Base-by-base conservation (phyloP, 140 eudicot genomes). In the Erigeron philadelphicus region DNA sequence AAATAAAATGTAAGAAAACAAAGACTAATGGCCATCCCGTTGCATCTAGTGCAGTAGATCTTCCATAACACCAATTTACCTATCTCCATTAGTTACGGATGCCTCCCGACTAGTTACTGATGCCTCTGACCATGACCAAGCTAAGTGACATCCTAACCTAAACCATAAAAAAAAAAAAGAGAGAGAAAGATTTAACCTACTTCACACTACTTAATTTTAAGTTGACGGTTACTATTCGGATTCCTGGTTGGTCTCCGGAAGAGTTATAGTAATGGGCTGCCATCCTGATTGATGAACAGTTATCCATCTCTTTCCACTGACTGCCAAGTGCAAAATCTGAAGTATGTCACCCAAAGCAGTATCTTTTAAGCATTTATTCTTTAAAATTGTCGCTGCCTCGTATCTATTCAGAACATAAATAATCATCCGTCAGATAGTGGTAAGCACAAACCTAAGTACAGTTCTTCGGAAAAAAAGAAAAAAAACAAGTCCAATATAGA, bases 311-410 rank as follows among this genome's bases (percentile, higher is more conserved):
- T 89, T 93, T 77, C 64, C 70, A 72, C 70, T 76, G 75, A 82
- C 69, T 64, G 91, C 81, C 90, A 89, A 81, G 79, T 89, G 78
- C 82, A 93, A 76, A 68, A 93, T 83, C 84, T 83, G 94, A 62
- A 89, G 84, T 64, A 89, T 72, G 42, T 93, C 90, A 19, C 98
- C 98, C 78, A 93, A 70, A 64, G 87, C 65, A 58, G 53, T 77
- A 69, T 81, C 85, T 69, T 81, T 83, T 72, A 93, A 67, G 90
- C 96, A 93, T 63, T 66, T 71, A 25, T 73, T 86, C 83, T 85
- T 85, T 66, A 93, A 63, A 56, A 83, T 72, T 49, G 84, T 81
- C 2, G 95, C 98, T 21, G 96, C 98, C 72, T 93, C 98, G 15
- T 83, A 93, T 84, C 98, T 93, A 76, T 19, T 10, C 61, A 70